Percentiles rank a stretch among this genome's conserved stretches.
Conservation (phyloP, 1,284 basidiomycete genomes). For the Hemileia vastatrix region DNA sequence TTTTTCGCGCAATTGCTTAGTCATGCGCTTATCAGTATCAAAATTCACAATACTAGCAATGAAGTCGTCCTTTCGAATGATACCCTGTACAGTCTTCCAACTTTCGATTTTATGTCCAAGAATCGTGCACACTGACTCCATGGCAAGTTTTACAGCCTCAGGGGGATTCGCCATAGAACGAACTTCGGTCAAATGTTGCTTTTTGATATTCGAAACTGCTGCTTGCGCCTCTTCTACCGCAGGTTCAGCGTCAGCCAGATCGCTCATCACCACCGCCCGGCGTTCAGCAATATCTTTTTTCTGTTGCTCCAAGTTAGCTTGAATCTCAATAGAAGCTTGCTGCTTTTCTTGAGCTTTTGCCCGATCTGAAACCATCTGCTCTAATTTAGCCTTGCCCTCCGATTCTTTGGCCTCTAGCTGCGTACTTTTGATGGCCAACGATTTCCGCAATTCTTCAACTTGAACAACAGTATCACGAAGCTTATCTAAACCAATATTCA, state of each 20-base stretch:
- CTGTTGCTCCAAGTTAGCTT: conserved; percentile 81
- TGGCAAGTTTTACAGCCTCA: conserved; percentile 91
- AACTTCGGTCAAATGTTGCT: conserved; percentile 93
- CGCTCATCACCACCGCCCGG: conserved; percentile 77
- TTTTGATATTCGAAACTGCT: conserved; percentile 94
- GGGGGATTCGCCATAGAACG: conserved; percentile 98
- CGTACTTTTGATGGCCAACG: conserved; percentile 83
- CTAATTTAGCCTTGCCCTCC: conserved; percentile 93
- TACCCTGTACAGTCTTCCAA: conserved; percentile 92
- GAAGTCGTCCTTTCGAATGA: conserved; percentile 96
- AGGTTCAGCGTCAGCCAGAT: conserved; percentile 95
- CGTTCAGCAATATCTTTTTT: conserved; percentile 82
- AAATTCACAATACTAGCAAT: conserved; percentile 95
- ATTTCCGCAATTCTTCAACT: conserved; percentile 90
- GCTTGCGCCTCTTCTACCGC: conserved; percentile 90
- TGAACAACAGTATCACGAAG: conserved; percentile 88
- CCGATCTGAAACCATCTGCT: conserved; percentile 96
- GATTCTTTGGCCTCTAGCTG: conserved; percentile 86
- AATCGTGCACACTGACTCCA: conserved; percentile 97
- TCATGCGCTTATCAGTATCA: conserved; percentile 85
- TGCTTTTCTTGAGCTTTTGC: conserved; percentile 99
- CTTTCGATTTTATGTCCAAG: conserved; percentile 95
- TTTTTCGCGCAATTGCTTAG: conserved; percentile 71
- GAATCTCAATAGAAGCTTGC: conserved; percentile 87
- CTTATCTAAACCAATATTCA: conserved; percentile 96